Evolutionary conservation across 768 basidiomycete genomes (phyloP), one percentile per base, ranked within the genome.

Genomic region (Cytidiella melzeri): DNA sequence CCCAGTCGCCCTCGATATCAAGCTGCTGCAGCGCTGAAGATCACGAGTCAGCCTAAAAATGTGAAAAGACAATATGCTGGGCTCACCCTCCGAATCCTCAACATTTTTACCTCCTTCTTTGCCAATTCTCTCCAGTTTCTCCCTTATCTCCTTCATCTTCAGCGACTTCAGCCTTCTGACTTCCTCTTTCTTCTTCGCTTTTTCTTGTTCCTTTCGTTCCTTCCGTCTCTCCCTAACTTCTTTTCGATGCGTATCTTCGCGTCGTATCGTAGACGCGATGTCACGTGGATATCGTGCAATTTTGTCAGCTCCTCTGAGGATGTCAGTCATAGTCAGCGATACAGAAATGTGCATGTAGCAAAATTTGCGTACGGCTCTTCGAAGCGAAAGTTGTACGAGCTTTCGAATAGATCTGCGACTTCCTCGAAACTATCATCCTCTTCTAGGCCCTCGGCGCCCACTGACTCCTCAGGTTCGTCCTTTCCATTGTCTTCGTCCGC

Each of bases 321-420:
- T 18, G 34, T 24, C 61, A 63, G 7, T 7, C 30, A 51, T 11
- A 52, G 49, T 46, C 36, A 9, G 47, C 18, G 34, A 12, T 39
- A 21, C 38, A 26, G 19, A 26, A 11, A 40, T 40, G 30, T 9
- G 30, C 13, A 37, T 38, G 4, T n/a, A 28, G 9, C n/a, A 20
- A 5, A 19, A 23, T 15, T 24, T 21, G 82, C 92, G 59, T 60
- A 92, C 81, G 90, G 87, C 67, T 99, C 95, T 65, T 99, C 95
- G 64, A 92, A 99, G 46, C 96, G 83, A 70, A 96, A 96, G 66
- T 98, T 98, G 69, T 97, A 99, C 13, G 87, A 88, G n/a, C 80
- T 82, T 69, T 99, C 96, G 56, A 97, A 99, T 39, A 80, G 80
- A 24, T 96, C 94, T 4, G 83, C 87, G 54, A 89, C 82, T 39